Base-by-base conservation (phyloP, 1,284 basidiomycete genomes). In the Ceratobasidium sp. region DNA sequence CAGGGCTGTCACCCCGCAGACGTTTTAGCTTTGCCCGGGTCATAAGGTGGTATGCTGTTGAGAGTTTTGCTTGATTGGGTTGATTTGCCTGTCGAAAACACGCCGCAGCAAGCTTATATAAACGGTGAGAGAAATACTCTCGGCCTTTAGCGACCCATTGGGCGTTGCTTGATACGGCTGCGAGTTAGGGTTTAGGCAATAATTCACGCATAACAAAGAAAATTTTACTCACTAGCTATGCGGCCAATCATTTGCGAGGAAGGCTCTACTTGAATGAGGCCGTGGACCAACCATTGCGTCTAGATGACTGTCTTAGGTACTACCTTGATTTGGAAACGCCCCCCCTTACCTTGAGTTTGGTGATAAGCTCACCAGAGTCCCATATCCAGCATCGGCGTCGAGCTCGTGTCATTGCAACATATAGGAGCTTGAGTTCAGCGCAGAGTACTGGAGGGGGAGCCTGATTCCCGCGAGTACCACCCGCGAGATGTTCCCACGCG, bases 381-480 rank as follows among this genome's bases (percentile, higher is more conserved):
- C 79, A 80, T 10, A 80, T 55, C 77, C 77, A 78, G 44, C 67
- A 73, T n/a, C 78, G 56, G 1, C 73, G 12, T 44, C 79, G 79
- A 15, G 79, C 79, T 28, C 79, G 67, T 44, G 79, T 79, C 18
- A 79, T 26, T 1, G 79, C 79, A 4, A 79, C 79, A 56, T 79
- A 79, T 1, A 93, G 84, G 68, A 87, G 88, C 81, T 93, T 93
- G 28, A 93, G 84, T 91, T 93, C 76, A 60, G 23, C 26, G 63
- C 33, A 64, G 77, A n/a, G 68, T 56, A 56, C 75, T 26, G 55
- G 6, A 44, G 71, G 46, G 28, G 55, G 42, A 15, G 15, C 44
- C 44, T n/a, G n/a, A n/a, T n/a, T n/a, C n/a, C n/a, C n/a, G n/a
- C n/a, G n/a, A n/a, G n/a, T n/a, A n/a, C n/a, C n/a, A n/a, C n/a